Evolutionary conservation across 1,284 basidiomycete species (phyloP), one percentile per base, ranked within the genome.

Genomic region (Pulveroboletus sp.): DNA sequence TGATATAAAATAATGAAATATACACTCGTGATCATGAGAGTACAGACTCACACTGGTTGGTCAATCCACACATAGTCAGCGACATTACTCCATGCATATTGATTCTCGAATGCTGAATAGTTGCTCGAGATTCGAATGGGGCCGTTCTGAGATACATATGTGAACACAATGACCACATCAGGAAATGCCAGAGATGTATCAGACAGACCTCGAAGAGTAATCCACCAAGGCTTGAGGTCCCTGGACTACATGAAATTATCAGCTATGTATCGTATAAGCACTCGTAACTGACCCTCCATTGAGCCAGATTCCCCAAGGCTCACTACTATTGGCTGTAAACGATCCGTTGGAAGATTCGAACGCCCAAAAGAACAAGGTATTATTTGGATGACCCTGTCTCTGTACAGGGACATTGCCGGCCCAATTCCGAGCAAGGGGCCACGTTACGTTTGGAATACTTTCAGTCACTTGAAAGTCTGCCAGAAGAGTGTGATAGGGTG

Each of bases 201-300:
- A 35, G 36, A 68, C 75, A 24, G 45, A 84, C 85, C 75, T 88
- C 86, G 35, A 83, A 79, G 54, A 87, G 75, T 49, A 86, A 66
- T 15, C 86, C 85, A 48, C 78, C 67, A 70, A 89, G 71, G 62
- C 85, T 85, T 12, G 87, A 88, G 6, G 82, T 82, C 3, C 87
- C 87, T n/a, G 87, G 87, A 32, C 86, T 86, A 24, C 6, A 5
- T 17, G 19, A 5, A 35, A 33, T 3, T 1, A 11, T 66, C 0
- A 52, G 36, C 6, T 3, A 13, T 44, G 29, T 1, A 13, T 15
- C 12, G 58, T 55, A 47, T 24, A 40, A 44, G 45, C 26, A 32
- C 50, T 53, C 11, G 2, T 26, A 17, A 65, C 80, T 58, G 68
- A 85, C 78, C 87, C 87, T 32, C 32, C 32, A 32, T 32, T 32